Conservation (phyloP, 2,329 filamentous ascomycete genomes). For the Aspergillus hiratsukae region DNA sequence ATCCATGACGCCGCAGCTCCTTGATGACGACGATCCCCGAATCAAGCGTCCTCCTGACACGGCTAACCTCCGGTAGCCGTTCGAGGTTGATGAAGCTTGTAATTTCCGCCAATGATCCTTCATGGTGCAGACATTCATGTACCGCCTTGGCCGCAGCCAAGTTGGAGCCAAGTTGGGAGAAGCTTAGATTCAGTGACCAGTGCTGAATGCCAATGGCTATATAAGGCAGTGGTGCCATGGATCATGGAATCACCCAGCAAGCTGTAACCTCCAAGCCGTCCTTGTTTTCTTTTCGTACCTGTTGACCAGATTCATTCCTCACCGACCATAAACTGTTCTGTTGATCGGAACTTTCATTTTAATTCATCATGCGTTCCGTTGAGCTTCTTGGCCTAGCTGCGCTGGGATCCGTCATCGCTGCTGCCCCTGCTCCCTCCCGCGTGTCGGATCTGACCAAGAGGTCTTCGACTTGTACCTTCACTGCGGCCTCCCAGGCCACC, state of each 20-base stretch:
- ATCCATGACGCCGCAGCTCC: neutral
- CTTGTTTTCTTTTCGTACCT: slow-evolving; percentile 1
- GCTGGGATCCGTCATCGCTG: slow-evolving; percentile 18
- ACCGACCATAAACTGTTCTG: slow-evolving; percentile 4
- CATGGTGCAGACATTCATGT: neutral
- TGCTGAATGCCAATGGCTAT: neutral
- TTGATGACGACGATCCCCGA: neutral
- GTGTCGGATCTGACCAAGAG: slow-evolving; percentile 22
- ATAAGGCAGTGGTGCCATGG: neutral
- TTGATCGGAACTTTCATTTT: slow-evolving; percentile 8
- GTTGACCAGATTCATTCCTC: neutral
- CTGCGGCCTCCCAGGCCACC: slow-evolving; percentile 45
- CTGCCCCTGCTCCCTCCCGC: slow-evolving; percentile 19
- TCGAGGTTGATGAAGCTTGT: neutral
- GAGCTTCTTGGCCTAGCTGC: slow-evolving; percentile 15
- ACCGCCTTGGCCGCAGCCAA: neutral
- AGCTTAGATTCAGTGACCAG: neutral
- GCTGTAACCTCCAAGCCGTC: neutral
- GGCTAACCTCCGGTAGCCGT: neutral
- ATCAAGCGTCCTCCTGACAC: neutral
- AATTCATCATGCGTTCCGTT: slow-evolving; percentile 19
- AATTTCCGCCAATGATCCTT: neutral
- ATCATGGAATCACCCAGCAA: too few relatives aligned
- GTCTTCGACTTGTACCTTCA: slow-evolving; percentile 52
- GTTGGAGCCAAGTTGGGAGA: neutral